Evolutionary conservation across 768 basidiomycete genomes (phyloP).

Genomic region (Leucogyrophana mollusca): DNA sequence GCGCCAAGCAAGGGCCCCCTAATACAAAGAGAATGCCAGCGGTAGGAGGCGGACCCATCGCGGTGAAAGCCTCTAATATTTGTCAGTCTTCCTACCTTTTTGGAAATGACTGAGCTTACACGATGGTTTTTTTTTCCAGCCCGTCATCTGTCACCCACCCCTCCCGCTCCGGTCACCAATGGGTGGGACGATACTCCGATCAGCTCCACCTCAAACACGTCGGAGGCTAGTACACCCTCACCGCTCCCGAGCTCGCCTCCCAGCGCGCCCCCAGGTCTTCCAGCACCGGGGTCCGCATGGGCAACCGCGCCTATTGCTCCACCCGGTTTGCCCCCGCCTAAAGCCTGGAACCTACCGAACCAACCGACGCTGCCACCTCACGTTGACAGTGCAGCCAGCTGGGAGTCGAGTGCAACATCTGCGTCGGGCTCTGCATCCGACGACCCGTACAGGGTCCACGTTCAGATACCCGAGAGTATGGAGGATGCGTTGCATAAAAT

Average conservation of each 20-base stretch:
- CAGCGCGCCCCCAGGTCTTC: conserved; percentile 10
- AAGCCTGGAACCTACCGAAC: too few species aligned
- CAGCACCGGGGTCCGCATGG: conserved; percentile 10
- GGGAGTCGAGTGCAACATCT: conserved; percentile 19
- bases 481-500: conserved; percentile 28
- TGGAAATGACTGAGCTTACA: background rate
- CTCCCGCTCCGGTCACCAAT: background rate
- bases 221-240: conserved; percentile 2
- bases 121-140: conserved; percentile 11
- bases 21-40: conserved; percentile 20
- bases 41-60: conserved; percentile 24
- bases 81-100: conserved; percentile 18
- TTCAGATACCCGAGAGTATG: conserved; percentile 25
- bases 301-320: too few species aligned
- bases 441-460: conserved; percentile 17
- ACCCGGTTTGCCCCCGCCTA: too few species aligned
- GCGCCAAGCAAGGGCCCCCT: too few species aligned
- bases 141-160: conserved; percentile 4
- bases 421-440: conserved; percentile 5
- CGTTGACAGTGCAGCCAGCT: conserved; percentile 12
- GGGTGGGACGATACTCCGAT: conserved; percentile 20
- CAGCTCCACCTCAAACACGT: conserved; percentile 17
- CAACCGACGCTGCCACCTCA: background rate
- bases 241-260: conserved; percentile 8
- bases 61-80: conserved; percentile 25